Evolutionary conservation across 2,329 filamentous ascomycete genomes (phyloP), one percentile per base, ranked within the genome.

Genomic region (Lasiodiplodia sp.): DNA sequence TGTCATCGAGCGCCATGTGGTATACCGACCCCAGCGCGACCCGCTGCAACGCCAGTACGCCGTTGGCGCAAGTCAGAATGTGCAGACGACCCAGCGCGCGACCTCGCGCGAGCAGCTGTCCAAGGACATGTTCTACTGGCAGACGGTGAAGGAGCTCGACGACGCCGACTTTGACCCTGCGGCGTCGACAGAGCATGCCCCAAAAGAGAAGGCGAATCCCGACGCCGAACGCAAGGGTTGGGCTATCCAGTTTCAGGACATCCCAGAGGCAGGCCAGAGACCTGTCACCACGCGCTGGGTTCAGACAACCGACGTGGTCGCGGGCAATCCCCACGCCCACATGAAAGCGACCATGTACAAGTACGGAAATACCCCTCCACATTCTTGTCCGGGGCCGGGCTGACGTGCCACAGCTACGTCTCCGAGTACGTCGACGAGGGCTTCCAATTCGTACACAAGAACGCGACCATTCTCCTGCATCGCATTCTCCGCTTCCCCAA

Each of bases 391-490:
- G n/a, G 28, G 18, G 25, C 40, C 4, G 28, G 14, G 37, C 66
- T 67, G 37, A 70, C 53, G 40, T 21, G 7, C 12, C 4, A 44
- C 69, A 88, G 87, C 63, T 88, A 86, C 70, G 82, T 86, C 25
- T 86, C 84, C 6, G 86, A 89, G 72, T 88, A 87, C 73, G 78
- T 87, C 64, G 75, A 86, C 23, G 82, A 86, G 73, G 88, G 88
- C 28, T 82, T 88, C 72, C 83, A 84, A 68, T 87, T 89, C 72
- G 82, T 89, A 47, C 81, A 86, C 68, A 83, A 86, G 66, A 87
- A 89, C 72, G 83, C 87, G 66, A 79, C 87, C 56, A 77, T 90
- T 60, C 84, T 84, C 69, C 76, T 90, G 37, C 84, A 87, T 72
- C 86, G 87, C 40, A 79, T 88, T 28, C 78, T 88, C 23, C 79